Conservation (phyloP, 2,329 filamentous ascomycete genomes). For the Scedosporium aurantiacum region DNA sequence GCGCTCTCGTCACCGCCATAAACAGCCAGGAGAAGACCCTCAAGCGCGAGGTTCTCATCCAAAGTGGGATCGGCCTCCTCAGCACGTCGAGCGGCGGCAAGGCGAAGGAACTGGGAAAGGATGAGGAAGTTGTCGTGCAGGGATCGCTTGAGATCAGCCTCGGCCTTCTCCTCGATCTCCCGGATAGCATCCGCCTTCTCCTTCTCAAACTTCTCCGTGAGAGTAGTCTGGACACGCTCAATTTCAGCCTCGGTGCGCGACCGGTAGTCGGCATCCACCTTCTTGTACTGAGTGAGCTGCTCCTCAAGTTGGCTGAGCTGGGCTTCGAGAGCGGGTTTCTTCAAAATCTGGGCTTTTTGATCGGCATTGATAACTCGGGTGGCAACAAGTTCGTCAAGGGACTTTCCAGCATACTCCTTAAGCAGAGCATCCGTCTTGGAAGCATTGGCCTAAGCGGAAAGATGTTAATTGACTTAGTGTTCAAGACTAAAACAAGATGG, state of each 20-base stretch:
- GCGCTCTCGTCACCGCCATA: conserved; percentile 69
- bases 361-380: conserved; percentile 68
- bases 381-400: conserved; percentile 61
- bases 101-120: conserved; percentile 68
- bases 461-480: neutral
- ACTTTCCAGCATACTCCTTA: conserved; percentile 56
- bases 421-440: conserved; percentile 62
- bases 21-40: conserved; percentile 66
- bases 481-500: neutral
- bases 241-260: conserved; percentile 46
- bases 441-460: conserved; percentile 45
- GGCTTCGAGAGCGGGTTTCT: conserved; percentile 61
- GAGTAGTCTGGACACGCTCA: conserved; percentile 46
- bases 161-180: conserved; percentile 42
- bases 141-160: conserved; percentile 40
- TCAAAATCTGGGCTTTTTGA: conserved; percentile 65
- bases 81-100: conserved; percentile 64
- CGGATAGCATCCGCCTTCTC: conserved; percentile 42
- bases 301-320: conserved; percentile 63
- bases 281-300: conserved; percentile 63
- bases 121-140: conserved; percentile 56
- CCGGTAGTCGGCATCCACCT: conserved; percentile 63
- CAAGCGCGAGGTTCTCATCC: conserved; percentile 70
- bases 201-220: conserved; percentile 40
- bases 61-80: conserved; percentile 53